Evolutionary conservation across 176 grass and related monocot species (phyloP).

Genomic region (Dactylis glomerata): DNA sequence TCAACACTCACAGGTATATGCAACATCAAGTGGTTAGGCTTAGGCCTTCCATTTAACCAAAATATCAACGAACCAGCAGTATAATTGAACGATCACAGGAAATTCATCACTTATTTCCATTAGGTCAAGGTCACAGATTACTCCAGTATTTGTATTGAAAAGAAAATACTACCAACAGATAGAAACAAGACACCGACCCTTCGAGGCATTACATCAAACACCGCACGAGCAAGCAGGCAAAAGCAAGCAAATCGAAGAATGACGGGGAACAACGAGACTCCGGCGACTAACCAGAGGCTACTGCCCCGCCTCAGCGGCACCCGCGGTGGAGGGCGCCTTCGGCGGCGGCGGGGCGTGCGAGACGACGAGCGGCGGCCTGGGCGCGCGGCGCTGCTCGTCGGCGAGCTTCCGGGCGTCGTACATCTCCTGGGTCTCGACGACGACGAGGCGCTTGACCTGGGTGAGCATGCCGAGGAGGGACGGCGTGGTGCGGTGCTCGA

Average conservation of each 20-base stretch:
- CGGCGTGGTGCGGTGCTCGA: conserved; percentile 84
- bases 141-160: neutral
- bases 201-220: neutral
- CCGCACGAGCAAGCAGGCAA: neutral
- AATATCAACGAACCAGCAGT: neutral
- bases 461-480: conserved; percentile 90
- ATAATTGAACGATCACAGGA: neutral
- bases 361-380: conserved; percentile 72
- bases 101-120: neutral
- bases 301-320: neutral
- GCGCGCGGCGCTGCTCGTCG: conserved; percentile 63
- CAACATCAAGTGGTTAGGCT: neutral
- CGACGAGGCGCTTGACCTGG: conserved; percentile 94
- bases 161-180: neutral
- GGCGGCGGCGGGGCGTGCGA: conserved; percentile 34
- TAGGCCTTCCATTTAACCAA: neutral
- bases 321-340: neutral
- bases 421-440: conserved; percentile 89
- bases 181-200: neutral
- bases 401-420: conserved; percentile 66
- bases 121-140: neutral
- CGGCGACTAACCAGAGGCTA: conserved; percentile 28
- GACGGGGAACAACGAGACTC: neutral
- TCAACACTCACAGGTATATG: neutral
- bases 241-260: neutral